A percentile compares a stretch with the other conserved stretches of the same genome.
Evolutionary conservation across 768 basidiomycete species (phyloP).

Genomic region (Lentinula boryana): DNA sequence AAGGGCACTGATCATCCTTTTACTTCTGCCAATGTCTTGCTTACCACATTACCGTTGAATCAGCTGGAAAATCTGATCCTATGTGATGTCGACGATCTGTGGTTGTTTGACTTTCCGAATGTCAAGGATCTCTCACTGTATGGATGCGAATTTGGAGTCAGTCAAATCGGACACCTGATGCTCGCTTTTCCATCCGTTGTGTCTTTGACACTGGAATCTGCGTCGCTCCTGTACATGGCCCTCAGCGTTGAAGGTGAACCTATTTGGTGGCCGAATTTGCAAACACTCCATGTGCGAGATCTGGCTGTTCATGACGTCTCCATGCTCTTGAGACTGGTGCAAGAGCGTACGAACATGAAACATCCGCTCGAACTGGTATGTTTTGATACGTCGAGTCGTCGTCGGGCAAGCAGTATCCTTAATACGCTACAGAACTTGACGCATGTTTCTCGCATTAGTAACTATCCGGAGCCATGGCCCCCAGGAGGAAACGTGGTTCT

Average conservation of each 20-base stretch:
- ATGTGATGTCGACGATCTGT: conserved; percentile 27
- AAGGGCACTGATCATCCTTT: conserved; percentile 20
- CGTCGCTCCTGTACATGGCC: conserved; percentile 7
- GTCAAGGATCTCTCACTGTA: conserved; percentile 28
- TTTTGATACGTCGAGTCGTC: conserved; percentile 33
- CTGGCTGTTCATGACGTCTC: conserved; percentile 24
- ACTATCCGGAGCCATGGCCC: conserved; percentile 31
- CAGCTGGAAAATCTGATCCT: conserved; percentile 29
- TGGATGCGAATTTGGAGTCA: conserved; percentile 25
- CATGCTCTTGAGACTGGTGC: conserved; percentile 25
- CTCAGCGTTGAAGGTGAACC: conserved; percentile 5
- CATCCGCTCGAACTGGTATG: conserved; percentile 17
- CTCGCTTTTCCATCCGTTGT: conserved; percentile 28
- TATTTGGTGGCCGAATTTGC: conserved; percentile 28
- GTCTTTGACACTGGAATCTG: not conserved
- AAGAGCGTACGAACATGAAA: conserved; percentile 14
- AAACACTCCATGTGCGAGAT: conserved; percentile 25
- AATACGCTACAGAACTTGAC: conserved; percentile 25
- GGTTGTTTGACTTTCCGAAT: conserved; percentile 23
- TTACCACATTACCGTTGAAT: conserved; percentile 24
- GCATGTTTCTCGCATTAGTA: conserved; percentile 9
- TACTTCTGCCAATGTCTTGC: conserved; percentile 18
- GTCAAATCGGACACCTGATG: conserved; percentile 25
- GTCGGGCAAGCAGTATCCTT: conserved; percentile 23
- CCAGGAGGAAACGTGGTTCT: conserved; percentile 9